Conservation (phyloP, 192 early-diverging fungal species). For the Rhizophagus sp. region DNA sequence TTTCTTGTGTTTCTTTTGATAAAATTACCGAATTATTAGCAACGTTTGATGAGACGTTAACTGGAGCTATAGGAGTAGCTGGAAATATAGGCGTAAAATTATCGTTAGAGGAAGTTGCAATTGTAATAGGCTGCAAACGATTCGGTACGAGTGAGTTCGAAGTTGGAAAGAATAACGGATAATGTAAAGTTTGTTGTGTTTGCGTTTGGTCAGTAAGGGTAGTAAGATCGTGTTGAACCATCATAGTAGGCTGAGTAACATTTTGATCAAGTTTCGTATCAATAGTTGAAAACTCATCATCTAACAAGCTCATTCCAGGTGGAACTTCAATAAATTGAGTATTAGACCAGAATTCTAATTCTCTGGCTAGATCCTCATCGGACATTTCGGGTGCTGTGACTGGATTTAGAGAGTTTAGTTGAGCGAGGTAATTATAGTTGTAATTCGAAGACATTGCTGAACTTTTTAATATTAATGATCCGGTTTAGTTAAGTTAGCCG, state of each 20-base stretch:
- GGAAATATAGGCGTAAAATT: not conserved
- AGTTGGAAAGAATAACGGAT: not conserved
- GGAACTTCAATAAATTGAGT: not conserved
- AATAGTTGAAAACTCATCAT: not conserved
- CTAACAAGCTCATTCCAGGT: too few relatives aligned
- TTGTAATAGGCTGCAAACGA: not conserved
- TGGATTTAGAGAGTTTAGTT: not conserved
- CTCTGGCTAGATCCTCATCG: not conserved
- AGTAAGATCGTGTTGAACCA: not conserved
- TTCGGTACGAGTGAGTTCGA: not conserved
- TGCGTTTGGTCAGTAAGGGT: not conserved
- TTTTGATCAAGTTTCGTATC: not conserved
- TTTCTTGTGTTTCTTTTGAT: not conserved
- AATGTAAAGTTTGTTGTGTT: not conserved
- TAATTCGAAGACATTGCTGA: not conserved
- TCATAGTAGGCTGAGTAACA: not conserved
- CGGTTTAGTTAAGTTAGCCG: not conserved
- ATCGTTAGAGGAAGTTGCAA: not conserved
- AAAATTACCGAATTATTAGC: not conserved
- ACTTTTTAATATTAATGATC: not conserved
- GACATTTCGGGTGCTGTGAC: conserved; percentile 3
- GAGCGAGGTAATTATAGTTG: not conserved
- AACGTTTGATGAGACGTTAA: not conserved
- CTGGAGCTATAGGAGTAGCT: not conserved
- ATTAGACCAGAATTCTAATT: conserved; percentile 12